A percentile compares a stretch with the other conserved stretches of the same genome.
These are phyloP conservation scores for Lagenidium sp. DNA, from an alignment of 352 stramenopile genomes.

Conservation along the genomic window DNA sequence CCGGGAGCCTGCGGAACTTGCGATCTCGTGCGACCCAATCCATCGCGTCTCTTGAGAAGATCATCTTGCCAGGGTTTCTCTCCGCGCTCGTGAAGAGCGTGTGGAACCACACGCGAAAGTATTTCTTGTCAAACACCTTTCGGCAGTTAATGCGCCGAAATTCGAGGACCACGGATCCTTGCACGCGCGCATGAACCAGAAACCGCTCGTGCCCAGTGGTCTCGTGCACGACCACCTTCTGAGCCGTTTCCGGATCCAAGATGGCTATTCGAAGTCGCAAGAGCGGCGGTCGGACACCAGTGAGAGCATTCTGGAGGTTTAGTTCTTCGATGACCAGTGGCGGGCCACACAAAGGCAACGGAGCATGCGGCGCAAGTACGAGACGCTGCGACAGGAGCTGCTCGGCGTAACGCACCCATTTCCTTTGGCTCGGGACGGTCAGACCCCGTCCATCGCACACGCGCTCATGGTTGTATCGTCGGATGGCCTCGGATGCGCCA, in stretches of 20 bases:
- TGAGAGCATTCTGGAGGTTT: conserved; percentile 29
- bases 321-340: conserved; percentile 20
- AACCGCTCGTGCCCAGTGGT: conserved; percentile 42
- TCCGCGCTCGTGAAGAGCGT: conserved; percentile 35
- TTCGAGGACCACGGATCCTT: conserved; percentile 48
- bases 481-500: conserved; percentile 37
- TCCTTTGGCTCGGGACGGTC: conserved; percentile 58
- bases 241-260: conserved; percentile 3
- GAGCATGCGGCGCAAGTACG: too few species aligned
- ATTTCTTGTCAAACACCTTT: conserved; percentile 36
- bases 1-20: conserved; percentile 47
- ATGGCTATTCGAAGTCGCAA: conserved; percentile 43
- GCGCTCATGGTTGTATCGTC: conserved; percentile 57
- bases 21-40: conserved; percentile 58
- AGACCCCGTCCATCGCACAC: conserved; percentile 45
- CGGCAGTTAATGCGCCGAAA: conserved; percentile 30
- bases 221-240: conserved; percentile 30
- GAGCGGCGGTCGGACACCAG: conserved; percentile 19
- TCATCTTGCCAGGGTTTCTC: conserved; percentile 1
- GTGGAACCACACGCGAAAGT: conserved; percentile 76
- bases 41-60: conserved; percentile 14
- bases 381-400: conserved; percentile 2
- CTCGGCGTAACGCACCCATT: conserved; percentile 67
- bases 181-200: conserved; percentile 27
- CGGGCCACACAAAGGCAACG: background rate